These are phyloP conservation scores for Mycena galopus DNA, from an alignment of 768 basidiomycete species.

Conservation along the genomic window DNA sequence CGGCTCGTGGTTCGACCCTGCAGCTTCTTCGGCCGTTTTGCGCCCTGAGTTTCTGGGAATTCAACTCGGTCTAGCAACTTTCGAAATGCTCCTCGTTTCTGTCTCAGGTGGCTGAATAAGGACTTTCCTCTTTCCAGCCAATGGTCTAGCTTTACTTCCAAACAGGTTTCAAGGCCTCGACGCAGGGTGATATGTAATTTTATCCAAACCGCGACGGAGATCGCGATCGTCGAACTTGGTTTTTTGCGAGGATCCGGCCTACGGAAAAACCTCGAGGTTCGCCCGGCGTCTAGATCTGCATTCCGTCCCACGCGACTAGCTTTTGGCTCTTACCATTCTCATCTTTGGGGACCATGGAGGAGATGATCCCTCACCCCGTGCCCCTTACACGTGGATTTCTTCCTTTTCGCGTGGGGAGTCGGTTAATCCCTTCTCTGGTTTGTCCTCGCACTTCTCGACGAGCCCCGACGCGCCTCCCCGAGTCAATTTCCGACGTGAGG, in stretches of 20 bases:
- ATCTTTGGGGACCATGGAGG: slow-evolving; percentile 1
- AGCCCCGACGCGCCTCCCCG: neutral
- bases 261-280: neutral
- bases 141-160: neutral
- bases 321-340: slow-evolving; percentile 15
- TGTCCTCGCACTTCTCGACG: slow-evolving; percentile 13
- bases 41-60: neutral
- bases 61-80: neutral
- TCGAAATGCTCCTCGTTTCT: neutral
- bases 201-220: slow-evolving; percentile 15
- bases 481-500: neutral
- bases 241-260: neutral
- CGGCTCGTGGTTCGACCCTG: slow-evolving; percentile 3
- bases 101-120: neutral
- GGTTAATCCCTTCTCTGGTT: slow-evolving; percentile 25
- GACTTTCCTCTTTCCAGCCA: neutral
- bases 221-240: slow-evolving; percentile 15
- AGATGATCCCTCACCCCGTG: slow-evolving; percentile 27
- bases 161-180: neutral
- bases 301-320: neutral
- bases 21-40: neutral
- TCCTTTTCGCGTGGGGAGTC: slow-evolving; percentile 16
- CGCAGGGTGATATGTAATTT: slow-evolving; percentile 9
- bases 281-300: neutral
- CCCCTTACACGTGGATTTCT: slow-evolving; percentile 33